Percentiles rank a stretch among this genome's conserved stretches.
phyloP scores from a whole-genome alignment of 495 filamentous ascomycete genomes.

The Amphirosellinia nigrospora region DNA sequence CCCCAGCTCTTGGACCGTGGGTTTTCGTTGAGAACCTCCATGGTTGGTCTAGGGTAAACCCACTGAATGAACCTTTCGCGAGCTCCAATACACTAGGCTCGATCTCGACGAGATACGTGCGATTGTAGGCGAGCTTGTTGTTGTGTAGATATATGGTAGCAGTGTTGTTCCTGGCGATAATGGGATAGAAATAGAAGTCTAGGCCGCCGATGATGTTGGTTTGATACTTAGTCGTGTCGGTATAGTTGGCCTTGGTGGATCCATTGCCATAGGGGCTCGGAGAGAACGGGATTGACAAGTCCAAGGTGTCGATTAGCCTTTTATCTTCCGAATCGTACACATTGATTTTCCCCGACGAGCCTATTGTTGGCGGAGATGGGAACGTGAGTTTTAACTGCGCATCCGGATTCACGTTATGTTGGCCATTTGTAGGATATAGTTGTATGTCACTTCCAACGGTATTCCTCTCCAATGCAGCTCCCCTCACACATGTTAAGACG shows the following conservation, averaged over 20 bases:
- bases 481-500: conserved; percentile 9
- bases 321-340: conserved; percentile 23
- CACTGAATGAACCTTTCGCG: conserved; percentile 20
- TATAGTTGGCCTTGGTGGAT: conserved; percentile 32
- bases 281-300: conserved; percentile 30
- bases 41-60: conserved; percentile 20
- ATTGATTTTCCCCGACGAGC: conserved; percentile 19
- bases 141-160: conserved; percentile 31
- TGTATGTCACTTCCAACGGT: neutral
- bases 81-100: conserved; percentile 21
- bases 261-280: conserved; percentile 32
- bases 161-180: conserved; percentile 27
- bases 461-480: neutral
- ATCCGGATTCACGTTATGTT: conserved; percentile 27
- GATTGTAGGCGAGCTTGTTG: conserved; percentile 27
- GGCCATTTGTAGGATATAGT: conserved; percentile 22
- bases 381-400: conserved; percentile 27
- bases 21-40: conserved; percentile 31
- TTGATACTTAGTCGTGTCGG: conserved; percentile 30
- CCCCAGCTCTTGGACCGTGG: conserved; percentile 14
- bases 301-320: conserved; percentile 23
- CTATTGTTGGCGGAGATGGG: conserved; percentile 25
- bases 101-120: conserved; percentile 27
- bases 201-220: conserved; percentile 32
- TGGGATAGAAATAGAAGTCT: conserved; percentile 32